A percentile compares a stretch with the other conserved stretches of the same genome.
Evolutionary conservation across 2,329 filamentous ascomycete species (phyloP).

Genomic region (Cordyceps cateniannulata): DNA sequence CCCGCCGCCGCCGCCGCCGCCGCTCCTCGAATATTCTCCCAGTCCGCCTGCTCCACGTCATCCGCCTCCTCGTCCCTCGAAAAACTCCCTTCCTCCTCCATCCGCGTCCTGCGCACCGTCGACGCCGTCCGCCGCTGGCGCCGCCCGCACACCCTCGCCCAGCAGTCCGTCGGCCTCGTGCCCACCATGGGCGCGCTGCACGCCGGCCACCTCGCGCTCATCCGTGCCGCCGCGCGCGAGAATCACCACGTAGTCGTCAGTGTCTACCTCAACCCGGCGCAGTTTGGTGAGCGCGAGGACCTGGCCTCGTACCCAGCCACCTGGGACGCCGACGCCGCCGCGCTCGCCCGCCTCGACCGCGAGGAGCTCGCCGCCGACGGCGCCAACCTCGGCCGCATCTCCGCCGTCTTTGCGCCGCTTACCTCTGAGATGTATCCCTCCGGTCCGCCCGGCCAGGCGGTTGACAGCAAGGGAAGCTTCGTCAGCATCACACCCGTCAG

Average conservation of each 20-base stretch:
- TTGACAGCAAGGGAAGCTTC: slow-evolving; percentile 77
- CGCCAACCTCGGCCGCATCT: slow-evolving; percentile 59
- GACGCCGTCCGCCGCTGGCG: slow-evolving; percentile 65
- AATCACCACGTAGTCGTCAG: slow-evolving; percentile 85
- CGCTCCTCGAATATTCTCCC: slow-evolving; percentile 13
- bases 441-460: slow-evolving; percentile 63
- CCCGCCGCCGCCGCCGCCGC: neutral
- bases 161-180: slow-evolving; percentile 75
- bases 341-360: slow-evolving; percentile 60
- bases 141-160: slow-evolving; percentile 55
- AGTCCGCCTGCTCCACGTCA: slow-evolving; percentile 15
- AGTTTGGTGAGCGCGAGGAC: slow-evolving; percentile 88
- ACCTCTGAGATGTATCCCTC: slow-evolving; percentile 84
- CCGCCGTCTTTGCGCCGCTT: slow-evolving; percentile 79
- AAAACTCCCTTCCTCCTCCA: slow-evolving; percentile 49
- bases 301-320: slow-evolving; percentile 84
- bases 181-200: slow-evolving; percentile 99
- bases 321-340: slow-evolving; percentile 69
- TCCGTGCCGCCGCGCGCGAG: slow-evolving; percentile 75
- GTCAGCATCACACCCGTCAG: slow-evolving; percentile 84
- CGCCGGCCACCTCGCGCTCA: slow-evolving; percentile 77
- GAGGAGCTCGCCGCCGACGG: slow-evolving; percentile 58
- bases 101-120: slow-evolving; percentile 72
- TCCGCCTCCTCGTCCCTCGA: slow-evolving; percentile 24
- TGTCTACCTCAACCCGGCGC: slow-evolving; percentile 93